These are phyloP conservation scores for Aspergillus tanneri DNA, from an alignment of 2,329 filamentous ascomycete species.

Conservation along the genomic window DNA sequence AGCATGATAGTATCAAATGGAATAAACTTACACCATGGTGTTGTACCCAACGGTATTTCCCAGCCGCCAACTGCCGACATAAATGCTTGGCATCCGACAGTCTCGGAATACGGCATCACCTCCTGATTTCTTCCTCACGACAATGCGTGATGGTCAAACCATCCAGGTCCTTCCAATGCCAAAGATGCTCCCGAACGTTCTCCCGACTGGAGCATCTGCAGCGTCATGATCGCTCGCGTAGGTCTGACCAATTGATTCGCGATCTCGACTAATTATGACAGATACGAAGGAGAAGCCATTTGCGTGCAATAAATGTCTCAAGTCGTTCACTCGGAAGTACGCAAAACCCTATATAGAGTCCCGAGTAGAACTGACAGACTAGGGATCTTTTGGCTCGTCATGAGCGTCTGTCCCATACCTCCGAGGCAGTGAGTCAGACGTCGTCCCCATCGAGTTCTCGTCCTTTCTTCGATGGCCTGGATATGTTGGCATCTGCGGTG, in stretches of 20 bases:
- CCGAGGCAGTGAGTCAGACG: conserved; percentile 13
- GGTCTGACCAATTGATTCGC: conserved; percentile 2
- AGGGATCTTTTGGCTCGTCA: conserved; percentile 36
- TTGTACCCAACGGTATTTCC: no score
- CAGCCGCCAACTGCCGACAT: background rate
- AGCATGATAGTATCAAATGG: no score
- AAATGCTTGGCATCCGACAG: background rate
- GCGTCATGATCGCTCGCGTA: conserved; percentile 38
- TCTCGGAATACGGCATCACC: background rate
- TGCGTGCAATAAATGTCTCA: conserved; percentile 30
- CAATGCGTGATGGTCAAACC: conserved; percentile 20
- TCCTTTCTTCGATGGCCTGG: conserved; percentile 27
- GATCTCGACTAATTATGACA: conserved; percentile 16
- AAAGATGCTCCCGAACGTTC: conserved; percentile 32
- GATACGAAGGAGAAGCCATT: conserved; percentile 40
- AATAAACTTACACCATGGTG: no score
- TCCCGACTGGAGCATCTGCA: conserved; percentile 38
- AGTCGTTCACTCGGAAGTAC: conserved; percentile 38
- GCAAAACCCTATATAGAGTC: no score
- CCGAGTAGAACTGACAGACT: no score
- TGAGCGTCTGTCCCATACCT: conserved; percentile 30
- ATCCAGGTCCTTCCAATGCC: conserved; percentile 29
- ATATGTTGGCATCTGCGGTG: conserved; percentile 31
- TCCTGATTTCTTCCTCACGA: background rate
- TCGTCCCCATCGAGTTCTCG: conserved; percentile 20